Evolutionary conservation across 2,329 filamentous ascomycete genomes (phyloP).

Genomic region (Paracoccidioides brasiliensis): DNA sequence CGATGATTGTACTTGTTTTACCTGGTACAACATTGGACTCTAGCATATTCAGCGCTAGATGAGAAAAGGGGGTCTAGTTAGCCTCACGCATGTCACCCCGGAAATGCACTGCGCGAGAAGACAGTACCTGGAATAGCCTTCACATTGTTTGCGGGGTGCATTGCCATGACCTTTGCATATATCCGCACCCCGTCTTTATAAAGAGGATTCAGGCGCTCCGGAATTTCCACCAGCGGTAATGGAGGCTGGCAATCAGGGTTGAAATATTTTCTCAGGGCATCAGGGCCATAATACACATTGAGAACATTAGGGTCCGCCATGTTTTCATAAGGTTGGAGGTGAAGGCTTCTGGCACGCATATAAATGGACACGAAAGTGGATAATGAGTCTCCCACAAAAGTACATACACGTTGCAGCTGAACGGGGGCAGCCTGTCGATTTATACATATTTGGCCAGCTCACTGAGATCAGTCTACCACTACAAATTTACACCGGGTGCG

Average conservation of each 20-base stretch:
- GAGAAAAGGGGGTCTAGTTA: neutral
- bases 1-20: conserved; percentile 41
- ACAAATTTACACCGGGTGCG: too few species aligned
- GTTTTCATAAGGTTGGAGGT: neutral
- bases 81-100: neutral
- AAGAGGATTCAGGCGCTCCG: conserved; percentile 44
- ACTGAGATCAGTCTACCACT: too few species aligned
- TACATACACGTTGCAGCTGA: too few species aligned
- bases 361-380: neutral
- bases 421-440: neutral
- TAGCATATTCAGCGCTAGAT: conserved; percentile 39
- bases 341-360: neutral
- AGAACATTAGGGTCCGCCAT: conserved; percentile 24
- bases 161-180: conserved; percentile 54
- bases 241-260: conserved; percentile 46
- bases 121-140: conserved; percentile 43
- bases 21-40: conserved; percentile 29
- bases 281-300: conserved; percentile 47
- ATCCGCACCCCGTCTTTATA: conserved; percentile 46
- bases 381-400: neutral
- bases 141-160: conserved; percentile 52
- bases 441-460: neutral
- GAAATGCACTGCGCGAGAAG: neutral
- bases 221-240: conserved; percentile 49
- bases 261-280: conserved; percentile 47